Base-by-base conservation (phyloP, 371 early-diverging fungal genomes). In the Mucor piriformis region DNA sequence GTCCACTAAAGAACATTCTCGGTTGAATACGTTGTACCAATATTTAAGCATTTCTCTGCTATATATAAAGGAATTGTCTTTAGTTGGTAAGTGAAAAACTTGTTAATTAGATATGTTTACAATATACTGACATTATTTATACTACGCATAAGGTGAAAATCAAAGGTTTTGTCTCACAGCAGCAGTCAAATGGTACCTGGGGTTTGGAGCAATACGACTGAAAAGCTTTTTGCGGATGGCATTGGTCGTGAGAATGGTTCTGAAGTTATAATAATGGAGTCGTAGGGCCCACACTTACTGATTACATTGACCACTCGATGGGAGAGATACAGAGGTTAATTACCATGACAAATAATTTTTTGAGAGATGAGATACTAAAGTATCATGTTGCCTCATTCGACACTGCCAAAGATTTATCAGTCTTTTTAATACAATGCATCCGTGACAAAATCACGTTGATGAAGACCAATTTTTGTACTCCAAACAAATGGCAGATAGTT, bases 381-480 rank as follows among this genome's bases (percentile, higher is more conserved):
- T 61, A 54, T 32, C 55, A 52, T 6, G 16, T 48, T 40, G 49
- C 54, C 16, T 48, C 61, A 27, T 29, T 60, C 16, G 61, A 60
- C 1, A 60, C 62, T 25, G 56, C 51, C 51, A 62, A 55, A 56
- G 35, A 27, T 29, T 50, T 51, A 63, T 32, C 46, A 63, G 44
- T 46, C 34, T 55, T 43, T 33, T 6, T 3, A 32, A 34, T 50
- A 40, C 59, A 59, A 51, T 59, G 50, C 23, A 59, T 50, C 27
- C 38, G 59, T 21, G 59, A 42, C 42, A 59, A 52, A 50, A 62
- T 56, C 29, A 56, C 51, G 20, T 44, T 50, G 18, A 51, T 51
- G n/a, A 56, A 56, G 38, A 46, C 47, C 34, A 50, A 27, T n/a
- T 46, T 56, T 44, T 63, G 25, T 44, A 56, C 11, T 50, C 27